Evolutionary conservation across 148 eudicot genomes (phyloP).

Genomic region (Nepenthes gracilis): DNA sequence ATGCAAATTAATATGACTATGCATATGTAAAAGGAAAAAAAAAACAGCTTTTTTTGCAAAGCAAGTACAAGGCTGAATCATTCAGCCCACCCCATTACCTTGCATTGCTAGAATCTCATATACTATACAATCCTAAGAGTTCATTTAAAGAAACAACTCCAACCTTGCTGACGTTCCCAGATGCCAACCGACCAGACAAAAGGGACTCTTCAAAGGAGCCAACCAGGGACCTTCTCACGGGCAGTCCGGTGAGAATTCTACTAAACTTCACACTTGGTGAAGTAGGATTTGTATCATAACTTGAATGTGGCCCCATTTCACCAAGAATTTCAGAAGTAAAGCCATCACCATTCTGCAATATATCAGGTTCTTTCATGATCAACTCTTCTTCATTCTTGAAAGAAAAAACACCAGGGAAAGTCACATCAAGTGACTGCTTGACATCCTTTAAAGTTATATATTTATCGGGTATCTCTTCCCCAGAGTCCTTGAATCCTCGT

Average conservation of each 20-base stretch:
- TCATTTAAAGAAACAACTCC: constrained; percentile 4
- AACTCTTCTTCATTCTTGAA: constrained; percentile 16
- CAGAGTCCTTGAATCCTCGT: constrained; percentile 6
- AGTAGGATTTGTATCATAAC: constrained; percentile 17
- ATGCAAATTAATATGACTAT: too few relatives aligned
- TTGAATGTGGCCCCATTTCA: constrained; percentile 7
- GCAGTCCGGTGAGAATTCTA: constrained; percentile 38
- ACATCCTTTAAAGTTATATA: constrained; percentile 7
- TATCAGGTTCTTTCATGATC: constrained; percentile 16
- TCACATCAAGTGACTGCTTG: constrained; percentile 16
- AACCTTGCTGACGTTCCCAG: constrained; percentile 61
- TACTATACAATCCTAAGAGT: too few relatives aligned
- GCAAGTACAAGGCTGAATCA: too few relatives aligned
- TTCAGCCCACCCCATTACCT: too few relatives aligned
- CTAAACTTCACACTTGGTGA: constrained; percentile 27
- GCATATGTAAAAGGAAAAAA: too few relatives aligned
- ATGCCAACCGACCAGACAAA: constrained; percentile 83
- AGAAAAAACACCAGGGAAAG: not conserved
- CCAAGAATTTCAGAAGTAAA: constrained; percentile 24
- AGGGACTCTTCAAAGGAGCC: constrained; percentile 99
- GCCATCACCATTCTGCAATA: constrained; percentile 16
- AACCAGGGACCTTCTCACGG: constrained; percentile 79
- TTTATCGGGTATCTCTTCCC: constrained; percentile 23
- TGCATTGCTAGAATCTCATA: too few relatives aligned
- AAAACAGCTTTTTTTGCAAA: too few relatives aligned